A percentile compares a stretch with the other conserved stretches of the same genome.
These are phyloP conservation scores for Sphaerulina vaccinii DNA, from an alignment of 2,329 filamentous ascomycete genomes.

Conservation along the genomic window DNA sequence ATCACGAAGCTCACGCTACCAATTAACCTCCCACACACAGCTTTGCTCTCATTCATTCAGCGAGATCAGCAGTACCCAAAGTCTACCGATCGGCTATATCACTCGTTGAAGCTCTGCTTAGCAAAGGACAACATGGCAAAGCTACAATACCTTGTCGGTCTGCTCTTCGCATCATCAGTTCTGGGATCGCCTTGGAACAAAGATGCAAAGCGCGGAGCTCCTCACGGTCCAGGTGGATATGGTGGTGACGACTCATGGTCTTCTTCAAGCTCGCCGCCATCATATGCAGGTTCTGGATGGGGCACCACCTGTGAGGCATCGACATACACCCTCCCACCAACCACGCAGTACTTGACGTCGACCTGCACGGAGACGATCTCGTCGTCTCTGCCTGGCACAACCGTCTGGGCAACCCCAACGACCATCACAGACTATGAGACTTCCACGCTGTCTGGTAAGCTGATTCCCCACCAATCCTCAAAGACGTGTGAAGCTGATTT, in stretches of 20 bases:
- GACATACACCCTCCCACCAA: not conserved
- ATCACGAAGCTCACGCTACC: not conserved
- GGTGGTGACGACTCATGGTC: not conserved
- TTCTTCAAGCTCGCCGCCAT: not conserved
- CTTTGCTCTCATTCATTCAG: too few species aligned
- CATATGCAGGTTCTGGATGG: not conserved
- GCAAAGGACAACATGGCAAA: not conserved
- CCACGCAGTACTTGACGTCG: not conserved
- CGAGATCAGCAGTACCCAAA: too few species aligned
- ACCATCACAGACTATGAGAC: too few species aligned
- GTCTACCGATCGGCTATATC: not conserved
- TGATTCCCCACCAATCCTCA: too few species aligned
- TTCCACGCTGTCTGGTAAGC: too few species aligned
- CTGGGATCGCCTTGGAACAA: not conserved
- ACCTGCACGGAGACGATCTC: too few species aligned
- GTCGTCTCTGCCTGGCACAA: too few species aligned
- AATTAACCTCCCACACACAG: not conserved
- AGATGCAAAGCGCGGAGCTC: not conserved
- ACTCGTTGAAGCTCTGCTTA: not conserved
- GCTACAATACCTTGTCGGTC: not conserved
- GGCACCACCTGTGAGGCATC: not conserved
- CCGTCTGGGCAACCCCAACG: too few species aligned
- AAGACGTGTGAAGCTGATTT: too few species aligned
- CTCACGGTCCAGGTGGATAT: not conserved
- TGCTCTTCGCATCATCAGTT: not conserved